Evolutionary conservation across 441 rosid species (phyloP).

Genomic region (Gossypium davidsonii): DNA sequence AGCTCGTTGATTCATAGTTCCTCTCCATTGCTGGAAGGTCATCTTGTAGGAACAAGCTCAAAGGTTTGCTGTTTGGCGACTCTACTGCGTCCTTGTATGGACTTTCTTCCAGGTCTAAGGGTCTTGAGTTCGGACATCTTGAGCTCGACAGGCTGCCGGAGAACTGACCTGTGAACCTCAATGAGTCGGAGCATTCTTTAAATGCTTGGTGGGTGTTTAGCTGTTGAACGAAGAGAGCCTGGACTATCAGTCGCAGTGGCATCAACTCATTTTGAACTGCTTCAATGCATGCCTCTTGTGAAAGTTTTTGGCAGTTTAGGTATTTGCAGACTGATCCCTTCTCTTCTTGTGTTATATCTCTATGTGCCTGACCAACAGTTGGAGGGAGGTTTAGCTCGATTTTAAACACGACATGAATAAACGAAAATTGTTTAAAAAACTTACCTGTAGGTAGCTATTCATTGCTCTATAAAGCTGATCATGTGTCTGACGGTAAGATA

Average conservation of each 20-base stretch:
- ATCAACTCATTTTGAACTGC: slow-evolving; percentile 73
- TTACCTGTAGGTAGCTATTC: slow-evolving; percentile 55
- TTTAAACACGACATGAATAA: background rate
- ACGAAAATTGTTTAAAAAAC: background rate
- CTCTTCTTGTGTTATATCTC: slow-evolving; percentile 49
- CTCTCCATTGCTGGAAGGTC: slow-evolving; percentile 30
- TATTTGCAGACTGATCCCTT: slow-evolving; percentile 57
- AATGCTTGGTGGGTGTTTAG: slow-evolving; percentile 68
- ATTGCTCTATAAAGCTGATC: slow-evolving; percentile 64
- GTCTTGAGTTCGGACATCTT: slow-evolving; percentile 43
- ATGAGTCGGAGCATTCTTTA: slow-evolving; percentile 71
- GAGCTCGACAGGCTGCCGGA: slow-evolving; percentile 57
- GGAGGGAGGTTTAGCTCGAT: background rate
- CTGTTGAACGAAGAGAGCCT: slow-evolving; percentile 71
- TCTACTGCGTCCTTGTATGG: slow-evolving; percentile 46
- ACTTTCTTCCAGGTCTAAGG: slow-evolving; percentile 36
- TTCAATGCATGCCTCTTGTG: slow-evolving; percentile 57
- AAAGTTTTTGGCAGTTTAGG: slow-evolving; percentile 63
- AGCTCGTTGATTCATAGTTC: slow-evolving; percentile 67
- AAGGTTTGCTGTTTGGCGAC: slow-evolving; percentile 28
- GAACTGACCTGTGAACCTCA: slow-evolving; percentile 47
- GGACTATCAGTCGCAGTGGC: slow-evolving; percentile 71
- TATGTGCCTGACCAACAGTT: slow-evolving; percentile 41
- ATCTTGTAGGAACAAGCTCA: slow-evolving; percentile 43
- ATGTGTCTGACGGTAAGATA: slow-evolving; percentile 55